Evolutionary conservation across 352 stramenopile genomes (phyloP), one percentile per base, ranked within the genome.

Genomic region (Globisporangium solare): DNA sequence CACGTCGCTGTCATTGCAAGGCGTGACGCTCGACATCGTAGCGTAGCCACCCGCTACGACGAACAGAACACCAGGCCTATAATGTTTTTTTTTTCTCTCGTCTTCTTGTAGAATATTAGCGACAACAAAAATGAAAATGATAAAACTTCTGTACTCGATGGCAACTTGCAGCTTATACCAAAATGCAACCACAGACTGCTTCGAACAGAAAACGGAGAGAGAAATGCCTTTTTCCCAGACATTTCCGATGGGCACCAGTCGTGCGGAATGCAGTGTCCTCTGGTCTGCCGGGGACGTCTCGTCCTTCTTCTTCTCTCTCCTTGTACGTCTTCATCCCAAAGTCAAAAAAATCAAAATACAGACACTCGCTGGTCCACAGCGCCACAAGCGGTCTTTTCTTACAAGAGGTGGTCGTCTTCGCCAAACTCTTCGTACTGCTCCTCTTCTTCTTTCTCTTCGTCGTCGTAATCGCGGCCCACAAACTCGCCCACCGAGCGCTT

Each of bases 351-450:
- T 32, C n/a, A 55, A 35, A 35, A 35, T 6, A 35, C 27, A 35
- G 6, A 35, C 10, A 35, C 27, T 8, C 27, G 27, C 27, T 35
- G 2, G 5, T 10, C 47, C 35, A 32, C 37, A 52, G 3, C 20
- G 47, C 22, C 35, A 24, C 15, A 50, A 27, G 39, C 49, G 47
- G 37, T 56, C 47, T 18, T 31, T 22, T n/a, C 65, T 83, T 60
- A 89, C 49, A 90, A 59, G 40, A 90, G 61, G 31, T 55, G 78
- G 47, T 85, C 76, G 61, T 88, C 73, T 20, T 77, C 73, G 58
- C 85, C 80, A 22, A 75, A 71, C 55, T 85, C 74, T 39, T 79
- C 63, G 12, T 81, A 70, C 6, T 73, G 54, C 24, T 63, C 57
- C 18, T 77, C 71, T 11, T 83, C 64, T 13, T 73, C 53, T 1